Evolutionary conservation across 1,284 basidiomycete species (phyloP).

Genomic region (Quambalaria eucalypti): DNA sequence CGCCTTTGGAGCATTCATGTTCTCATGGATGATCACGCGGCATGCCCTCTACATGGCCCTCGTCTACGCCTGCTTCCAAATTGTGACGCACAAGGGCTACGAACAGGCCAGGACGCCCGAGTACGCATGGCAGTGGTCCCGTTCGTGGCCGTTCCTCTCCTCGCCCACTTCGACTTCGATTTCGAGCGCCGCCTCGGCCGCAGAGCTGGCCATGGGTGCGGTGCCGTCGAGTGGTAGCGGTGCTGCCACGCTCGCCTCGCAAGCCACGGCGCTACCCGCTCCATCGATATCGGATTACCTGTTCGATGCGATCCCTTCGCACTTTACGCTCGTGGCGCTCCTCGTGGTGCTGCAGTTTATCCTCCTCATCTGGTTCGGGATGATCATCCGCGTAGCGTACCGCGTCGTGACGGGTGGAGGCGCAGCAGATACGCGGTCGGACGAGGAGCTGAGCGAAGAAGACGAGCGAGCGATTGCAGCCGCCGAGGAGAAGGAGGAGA

Average conservation of each 20-base stretch:
- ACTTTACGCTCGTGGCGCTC: constrained; percentile 13
- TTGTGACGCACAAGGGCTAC: background rate
- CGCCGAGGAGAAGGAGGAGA: background rate
- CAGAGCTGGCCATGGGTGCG: background rate
- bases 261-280: no score
- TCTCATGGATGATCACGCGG: constrained; percentile 36
- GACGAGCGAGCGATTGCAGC: background rate
- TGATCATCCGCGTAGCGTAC: constrained; percentile 73
- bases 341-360: constrained; percentile 54
- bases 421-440: constrained; percentile 60
- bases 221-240: background rate
- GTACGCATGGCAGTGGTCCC: background rate
- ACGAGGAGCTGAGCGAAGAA: constrained; percentile 13
- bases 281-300: background rate
- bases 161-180: background rate
- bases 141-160: background rate
- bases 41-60: constrained; percentile 36
- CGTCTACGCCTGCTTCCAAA: constrained; percentile 22
- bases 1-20: constrained; percentile 62
- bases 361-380: constrained; percentile 73
- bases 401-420: constrained; percentile 66
- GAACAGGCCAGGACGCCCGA: background rate
- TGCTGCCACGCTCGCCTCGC: background rate
- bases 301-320: background rate
- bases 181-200: background rate